Evolutionary conservation across 1,284 basidiomycete genomes (phyloP), one percentile per base, ranked within the genome.

Genomic region (Austroboletus olivaceoglutinosus): DNA sequence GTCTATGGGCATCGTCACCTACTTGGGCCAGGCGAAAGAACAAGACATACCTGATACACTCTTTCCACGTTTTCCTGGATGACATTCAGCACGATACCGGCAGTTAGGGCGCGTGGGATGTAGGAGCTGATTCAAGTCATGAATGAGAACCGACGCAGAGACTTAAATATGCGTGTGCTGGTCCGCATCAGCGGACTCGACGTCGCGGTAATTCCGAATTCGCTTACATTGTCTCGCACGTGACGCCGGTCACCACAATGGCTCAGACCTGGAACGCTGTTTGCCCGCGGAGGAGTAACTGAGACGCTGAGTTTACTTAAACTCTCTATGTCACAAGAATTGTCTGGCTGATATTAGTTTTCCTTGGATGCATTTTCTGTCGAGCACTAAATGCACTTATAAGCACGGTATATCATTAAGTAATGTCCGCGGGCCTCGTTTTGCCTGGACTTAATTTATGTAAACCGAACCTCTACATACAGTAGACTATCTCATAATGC

Each of bases 21-120:
- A 19, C 8, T 21, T 30, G 11, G 18, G 9, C 11, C 5, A 18
- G 19, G 37, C 34, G 4, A 12, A 8, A 27, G 19, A 8, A 16
- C 1, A 37, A 1, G 19, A 16, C 12, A 21, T 50, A 66, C 64
- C 29, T 58, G 47, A 66, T 58, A 41, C 64, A 64, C 5, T 69
- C 64, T 13, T 12, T 54, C 64, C 62, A 69, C 2, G 62, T 8
- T 48, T 68, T 65, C 45, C 45, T 62, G 31, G 49, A 9, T n/a
- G 59, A 22, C 63, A 65, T 65, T 27, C 33, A 33, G 27, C 1
- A 21, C 21, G 4, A 25, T n/a, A n/a, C 29, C 4, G 10, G 16
- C 3, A 29, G 19, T 18, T n/a, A 39, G 22, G 16, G 34, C 2
- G 19, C 12, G 11, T 31, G 34, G 16, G 34, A 9, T 11, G 16